Conservation (phyloP, 371 early-diverging fungal genomes). For the Mortierella polycephala region DNA sequence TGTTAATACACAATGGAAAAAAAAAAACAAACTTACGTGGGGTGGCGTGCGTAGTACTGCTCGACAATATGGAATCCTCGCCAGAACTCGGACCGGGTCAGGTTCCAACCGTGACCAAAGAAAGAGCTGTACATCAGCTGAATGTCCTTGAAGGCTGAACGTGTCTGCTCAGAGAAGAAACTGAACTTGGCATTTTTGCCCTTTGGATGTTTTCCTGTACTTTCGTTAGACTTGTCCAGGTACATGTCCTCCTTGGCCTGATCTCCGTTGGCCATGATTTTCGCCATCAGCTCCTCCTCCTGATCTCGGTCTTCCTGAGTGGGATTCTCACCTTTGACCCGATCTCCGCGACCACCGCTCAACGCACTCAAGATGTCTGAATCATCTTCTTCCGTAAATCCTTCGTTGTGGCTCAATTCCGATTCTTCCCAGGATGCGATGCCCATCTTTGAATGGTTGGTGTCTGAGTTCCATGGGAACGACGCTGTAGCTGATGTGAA, state of each 20-base stretch:
- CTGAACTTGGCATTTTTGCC: slow-evolving; percentile 35
- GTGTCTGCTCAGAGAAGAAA: slow-evolving; percentile 45
- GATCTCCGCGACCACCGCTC: not conserved
- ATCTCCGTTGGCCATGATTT: slow-evolving; percentile 42
- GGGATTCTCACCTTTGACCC: slow-evolving; percentile 40
- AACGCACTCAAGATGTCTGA: slow-evolving; percentile 2
- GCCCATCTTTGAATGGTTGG: slow-evolving; percentile 1
- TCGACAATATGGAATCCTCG: slow-evolving; percentile 46
- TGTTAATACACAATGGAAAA: too few species aligned
- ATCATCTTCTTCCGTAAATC: slow-evolving; percentile 10
- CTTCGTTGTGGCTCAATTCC: slow-evolving; percentile 15
- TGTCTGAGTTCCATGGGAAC: slow-evolving; percentile 22
- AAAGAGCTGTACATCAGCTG: slow-evolving; percentile 50
- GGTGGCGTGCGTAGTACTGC: slow-evolving; percentile 36
- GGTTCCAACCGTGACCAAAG: slow-evolving; percentile 55
- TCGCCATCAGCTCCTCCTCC: slow-evolving; percentile 51
- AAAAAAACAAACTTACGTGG: slow-evolving; percentile 30
- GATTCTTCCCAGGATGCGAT: slow-evolving; percentile 27
- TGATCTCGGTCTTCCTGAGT: slow-evolving; percentile 33
- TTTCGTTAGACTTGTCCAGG: slow-evolving; percentile 16
- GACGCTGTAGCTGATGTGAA: slow-evolving; percentile 13
- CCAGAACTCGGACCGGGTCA: slow-evolving; percentile 41
- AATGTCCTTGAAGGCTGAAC: slow-evolving; percentile 51
- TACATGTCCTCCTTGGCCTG: slow-evolving; percentile 42
- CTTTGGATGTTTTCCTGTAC: slow-evolving; percentile 12